A percentile compares a stretch with the other conserved stretches of the same genome.
Evolutionary conservation across 2,329 filamentous ascomycete species (phyloP).

Genomic region (Sphaerostilbella broomeana): DNA sequence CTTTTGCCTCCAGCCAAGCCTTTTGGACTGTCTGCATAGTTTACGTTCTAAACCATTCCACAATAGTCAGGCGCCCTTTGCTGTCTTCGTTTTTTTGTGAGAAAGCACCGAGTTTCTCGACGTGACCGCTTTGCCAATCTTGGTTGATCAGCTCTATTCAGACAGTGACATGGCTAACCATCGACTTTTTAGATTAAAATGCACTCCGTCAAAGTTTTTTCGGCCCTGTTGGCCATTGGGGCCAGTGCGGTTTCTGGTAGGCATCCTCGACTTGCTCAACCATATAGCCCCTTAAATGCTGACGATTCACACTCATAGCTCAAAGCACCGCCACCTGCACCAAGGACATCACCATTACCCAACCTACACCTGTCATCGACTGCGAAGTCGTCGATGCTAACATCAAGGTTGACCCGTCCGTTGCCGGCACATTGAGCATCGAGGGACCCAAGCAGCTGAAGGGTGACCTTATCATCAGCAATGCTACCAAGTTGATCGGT

Average conservation of each 20-base stretch:
- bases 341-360: slow-evolving; percentile 55
- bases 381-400: slow-evolving; percentile 66
- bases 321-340: slow-evolving; percentile 33
- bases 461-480: slow-evolving; percentile 56
- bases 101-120: no score
- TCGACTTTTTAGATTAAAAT: slow-evolving; percentile 34
- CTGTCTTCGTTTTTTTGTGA: slow-evolving; percentile 10
- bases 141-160: neutral
- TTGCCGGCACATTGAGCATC: slow-evolving; percentile 54
- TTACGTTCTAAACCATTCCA: slow-evolving; percentile 7
- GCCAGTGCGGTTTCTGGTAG: slow-evolving; percentile 37
- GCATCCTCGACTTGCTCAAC: slow-evolving; percentile 14
- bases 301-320: no score
- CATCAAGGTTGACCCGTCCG: slow-evolving; percentile 54
- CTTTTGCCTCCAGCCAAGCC: slow-evolving; percentile 16
- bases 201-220: slow-evolving; percentile 39
- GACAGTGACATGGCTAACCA: no score
- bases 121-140: neutral
- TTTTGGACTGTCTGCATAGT: slow-evolving; percentile 21
- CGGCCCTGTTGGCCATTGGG: slow-evolving; percentile 39
- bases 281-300: neutral
- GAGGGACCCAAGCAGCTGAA: slow-evolving; percentile 51
- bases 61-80: neutral
- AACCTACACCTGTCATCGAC: slow-evolving; percentile 53
- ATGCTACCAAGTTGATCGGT: slow-evolving; percentile 50